phyloP scores from a whole-genome alignment of 306 rosid species.

The Trifolium repens region DNA sequence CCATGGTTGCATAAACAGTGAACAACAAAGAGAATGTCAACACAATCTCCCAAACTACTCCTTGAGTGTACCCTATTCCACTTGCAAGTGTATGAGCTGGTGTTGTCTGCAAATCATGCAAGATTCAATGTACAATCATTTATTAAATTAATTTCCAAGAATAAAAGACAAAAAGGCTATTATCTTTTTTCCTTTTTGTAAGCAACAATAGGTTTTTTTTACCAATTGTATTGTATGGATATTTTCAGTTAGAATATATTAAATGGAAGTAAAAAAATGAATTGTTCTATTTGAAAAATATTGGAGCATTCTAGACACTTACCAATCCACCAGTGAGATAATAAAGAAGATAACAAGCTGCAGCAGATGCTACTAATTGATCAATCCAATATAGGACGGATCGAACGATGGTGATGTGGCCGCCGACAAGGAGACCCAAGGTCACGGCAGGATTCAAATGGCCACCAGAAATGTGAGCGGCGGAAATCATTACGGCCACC shows the following conservation, averaged over 20 bases:
- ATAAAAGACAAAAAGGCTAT: background rate
- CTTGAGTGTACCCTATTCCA: constrained; percentile 76
- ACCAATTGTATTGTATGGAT: background rate
- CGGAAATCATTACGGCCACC: constrained; percentile 84
- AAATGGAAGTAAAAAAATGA: too few relatives aligned
- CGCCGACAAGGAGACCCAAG: constrained; percentile 72
- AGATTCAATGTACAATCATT: background rate
- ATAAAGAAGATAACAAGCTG: constrained; percentile 64
- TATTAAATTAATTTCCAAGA: background rate
- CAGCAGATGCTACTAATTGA: constrained; percentile 69
- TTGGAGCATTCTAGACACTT: background rate
- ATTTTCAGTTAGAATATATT: too few relatives aligned
- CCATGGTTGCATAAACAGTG: constrained; percentile 79
- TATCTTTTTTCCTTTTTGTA: background rate
- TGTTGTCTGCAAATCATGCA: constrained; percentile 42
- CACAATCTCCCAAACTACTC: constrained; percentile 82
- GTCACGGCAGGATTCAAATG: constrained; percentile 95
- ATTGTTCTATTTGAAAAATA: background rate
- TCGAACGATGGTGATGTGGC: constrained; percentile 74
- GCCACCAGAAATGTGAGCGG: constrained; percentile 92
- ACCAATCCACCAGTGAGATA: constrained; percentile 80
- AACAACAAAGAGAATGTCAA: constrained; percentile 80
- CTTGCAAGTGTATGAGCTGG: constrained; percentile 76
- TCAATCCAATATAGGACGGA: constrained; percentile 83
- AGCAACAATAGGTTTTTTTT: background rate